Percentiles rank a stretch among this genome's conserved stretches.
phyloP scores from a whole-genome alignment of 164 flowering plant species.

The Aristolochia fimbriata region DNA sequence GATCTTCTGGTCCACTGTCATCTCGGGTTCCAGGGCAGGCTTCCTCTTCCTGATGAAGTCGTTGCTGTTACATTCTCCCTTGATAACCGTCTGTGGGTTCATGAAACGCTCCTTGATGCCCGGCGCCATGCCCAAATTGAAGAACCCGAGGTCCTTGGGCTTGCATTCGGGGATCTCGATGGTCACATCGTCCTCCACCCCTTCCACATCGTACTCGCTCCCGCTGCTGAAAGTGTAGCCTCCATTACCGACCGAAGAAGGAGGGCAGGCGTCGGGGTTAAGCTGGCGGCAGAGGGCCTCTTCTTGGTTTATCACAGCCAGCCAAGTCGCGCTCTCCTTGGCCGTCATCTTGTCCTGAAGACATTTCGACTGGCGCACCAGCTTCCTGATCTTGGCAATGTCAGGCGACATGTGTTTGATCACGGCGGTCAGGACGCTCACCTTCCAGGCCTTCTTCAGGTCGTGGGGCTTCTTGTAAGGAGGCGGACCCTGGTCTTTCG shows the following conservation, averaged over 20 bases:
- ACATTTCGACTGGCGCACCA: slow-evolving; percentile 66
- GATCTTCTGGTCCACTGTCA: slow-evolving; percentile 25
- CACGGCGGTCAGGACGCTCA: slow-evolving; percentile 60
- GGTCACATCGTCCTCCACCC: slow-evolving; percentile 21
- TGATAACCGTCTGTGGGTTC: slow-evolving; percentile 17
- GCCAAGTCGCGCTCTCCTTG: slow-evolving; percentile 63
- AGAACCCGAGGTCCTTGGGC: slow-evolving; percentile 20
- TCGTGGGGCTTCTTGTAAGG: slow-evolving; percentile 80
- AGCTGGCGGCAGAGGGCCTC: slow-evolving; percentile 35
- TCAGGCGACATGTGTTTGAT: slow-evolving; percentile 68
- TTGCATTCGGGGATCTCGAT: slow-evolving; percentile 24
- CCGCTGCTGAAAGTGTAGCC: slow-evolving; percentile 15
- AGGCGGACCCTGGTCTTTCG: slow-evolving; percentile 48
- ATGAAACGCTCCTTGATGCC: slow-evolving; percentile 7
- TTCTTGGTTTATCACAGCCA: slow-evolving; percentile 49
- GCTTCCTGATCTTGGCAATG: slow-evolving; percentile 54
- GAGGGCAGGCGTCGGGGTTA: slow-evolving; percentile 41
- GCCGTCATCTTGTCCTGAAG: slow-evolving; percentile 72
- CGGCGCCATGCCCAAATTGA: slow-evolving; percentile 14
- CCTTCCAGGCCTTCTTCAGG: slow-evolving; percentile 67
- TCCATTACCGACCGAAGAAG: slow-evolving; percentile 21
- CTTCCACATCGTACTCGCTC: slow-evolving; percentile 32
- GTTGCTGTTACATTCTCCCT: slow-evolving; percentile 19
- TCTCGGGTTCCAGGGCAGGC: slow-evolving; percentile 17
- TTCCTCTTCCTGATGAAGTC: slow-evolving; percentile 38